Conservation (phyloP, 768 basidiomycete genomes). For the Nidularia pulvinata region DNA sequence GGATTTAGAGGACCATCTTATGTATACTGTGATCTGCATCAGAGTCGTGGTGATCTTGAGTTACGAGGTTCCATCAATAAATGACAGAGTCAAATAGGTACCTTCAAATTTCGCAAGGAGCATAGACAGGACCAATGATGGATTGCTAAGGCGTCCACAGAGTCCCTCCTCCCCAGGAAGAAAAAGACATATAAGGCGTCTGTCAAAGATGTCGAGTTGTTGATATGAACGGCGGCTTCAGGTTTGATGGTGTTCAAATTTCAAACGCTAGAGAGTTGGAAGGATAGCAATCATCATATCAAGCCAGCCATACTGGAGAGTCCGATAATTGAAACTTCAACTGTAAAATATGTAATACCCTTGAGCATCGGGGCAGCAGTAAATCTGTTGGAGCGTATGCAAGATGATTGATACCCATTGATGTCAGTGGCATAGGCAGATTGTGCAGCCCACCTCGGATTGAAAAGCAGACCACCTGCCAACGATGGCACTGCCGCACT, state of each 20-base stretch:
- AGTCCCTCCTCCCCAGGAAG: not conserved
- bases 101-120: not conserved
- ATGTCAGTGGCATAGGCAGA: not conserved
- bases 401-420: not conserved
- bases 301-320: too few relatives aligned
- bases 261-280: not conserved
- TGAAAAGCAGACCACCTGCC: not conserved
- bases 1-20: conserved; percentile 5
- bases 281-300: too few relatives aligned
- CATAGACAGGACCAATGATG: not conserved
- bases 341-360: not conserved
- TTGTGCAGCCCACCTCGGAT: not conserved
- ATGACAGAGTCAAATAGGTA: conserved; percentile 4
- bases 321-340: not conserved
- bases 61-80: conserved; percentile 4
- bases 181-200: not conserved
- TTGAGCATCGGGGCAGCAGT: conserved; percentile 3
- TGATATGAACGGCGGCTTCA: not conserved
- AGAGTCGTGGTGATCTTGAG: conserved; percentile 7
- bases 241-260: too few relatives aligned
- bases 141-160: not conserved
- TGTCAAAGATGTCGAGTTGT: not conserved
- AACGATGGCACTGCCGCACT: not conserved
- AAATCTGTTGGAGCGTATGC: not conserved
- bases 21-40: conserved; percentile 14